These are phyloP conservation scores for Cucumis hystrix DNA, from an alignment of 306 rosid species.

Conservation along the genomic window DNA sequence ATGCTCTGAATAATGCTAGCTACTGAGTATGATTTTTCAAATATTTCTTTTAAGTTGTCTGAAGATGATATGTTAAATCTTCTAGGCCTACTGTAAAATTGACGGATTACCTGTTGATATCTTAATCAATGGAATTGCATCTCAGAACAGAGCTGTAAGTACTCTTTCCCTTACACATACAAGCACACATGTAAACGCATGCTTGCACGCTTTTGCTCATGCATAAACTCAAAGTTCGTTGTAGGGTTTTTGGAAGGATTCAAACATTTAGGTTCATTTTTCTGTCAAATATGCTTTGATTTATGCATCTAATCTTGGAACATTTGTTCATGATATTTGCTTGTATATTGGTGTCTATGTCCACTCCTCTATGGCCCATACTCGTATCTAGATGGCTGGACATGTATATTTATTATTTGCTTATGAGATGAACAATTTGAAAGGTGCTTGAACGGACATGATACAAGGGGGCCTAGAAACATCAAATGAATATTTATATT, in stretches of 20 bases:
- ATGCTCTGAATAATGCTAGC: not conserved
- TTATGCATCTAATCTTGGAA: not conserved
- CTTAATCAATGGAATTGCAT: slow-evolving; percentile 44
- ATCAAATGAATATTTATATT: not conserved
- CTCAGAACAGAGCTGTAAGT: slow-evolving; percentile 98
- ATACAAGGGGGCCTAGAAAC: not conserved
- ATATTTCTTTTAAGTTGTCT: not conserved
- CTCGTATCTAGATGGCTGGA: not conserved
- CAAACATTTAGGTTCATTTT: not conserved
- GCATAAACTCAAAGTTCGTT: not conserved
- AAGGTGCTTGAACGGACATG: not conserved
- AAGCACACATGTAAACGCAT: not conserved
- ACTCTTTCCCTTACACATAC: not conserved
- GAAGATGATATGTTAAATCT: not conserved
- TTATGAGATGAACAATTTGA: not conserved
- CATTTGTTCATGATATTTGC: not conserved
- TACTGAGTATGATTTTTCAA: not conserved
- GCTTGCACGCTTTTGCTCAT: too few relatives aligned
- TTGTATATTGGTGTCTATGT: not conserved
- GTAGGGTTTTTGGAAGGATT: not conserved
- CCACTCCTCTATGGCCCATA: not conserved
- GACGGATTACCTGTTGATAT: slow-evolving; percentile 71
- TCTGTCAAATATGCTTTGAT: not conserved
- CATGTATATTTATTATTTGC: not conserved
- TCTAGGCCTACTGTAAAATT: slow-evolving; percentile 78